Conservation (phyloP, 371 early-diverging fungal species). For the Haplosporangium sp. region DNA sequence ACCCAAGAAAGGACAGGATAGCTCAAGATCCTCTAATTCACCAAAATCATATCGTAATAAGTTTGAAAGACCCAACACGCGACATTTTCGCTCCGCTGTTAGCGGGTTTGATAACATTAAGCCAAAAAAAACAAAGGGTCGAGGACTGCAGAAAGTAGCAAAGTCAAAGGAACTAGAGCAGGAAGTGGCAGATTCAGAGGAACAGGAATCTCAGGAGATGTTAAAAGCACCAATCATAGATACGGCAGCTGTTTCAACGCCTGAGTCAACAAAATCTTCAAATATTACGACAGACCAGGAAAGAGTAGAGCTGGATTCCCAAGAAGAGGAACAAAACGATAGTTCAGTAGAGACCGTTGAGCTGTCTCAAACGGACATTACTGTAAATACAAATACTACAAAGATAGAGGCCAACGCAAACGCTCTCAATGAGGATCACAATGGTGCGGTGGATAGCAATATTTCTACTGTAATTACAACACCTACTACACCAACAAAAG, state of each 20-base stretch:
- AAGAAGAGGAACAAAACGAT: not conserved
- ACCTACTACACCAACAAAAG: not conserved
- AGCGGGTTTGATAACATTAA: not conserved
- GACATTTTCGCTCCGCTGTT: constrained; percentile 10
- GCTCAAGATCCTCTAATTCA: constrained; percentile 13
- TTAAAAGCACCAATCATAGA: not conserved
- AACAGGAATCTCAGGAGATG: too few relatives aligned
- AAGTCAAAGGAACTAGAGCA: not conserved
- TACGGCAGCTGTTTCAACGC: not conserved
- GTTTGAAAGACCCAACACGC: constrained; percentile 30
- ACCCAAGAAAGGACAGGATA: constrained; percentile 12
- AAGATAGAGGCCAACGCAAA: not conserved
- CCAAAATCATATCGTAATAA: constrained; percentile 8
- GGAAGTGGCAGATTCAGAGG: too few relatives aligned
- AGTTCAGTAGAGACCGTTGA: not conserved
- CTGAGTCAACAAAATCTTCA: not conserved
- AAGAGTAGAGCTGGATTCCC: not conserved
- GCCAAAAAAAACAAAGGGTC: not conserved
- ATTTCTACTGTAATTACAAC: not conserved
- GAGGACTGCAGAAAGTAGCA: not conserved
- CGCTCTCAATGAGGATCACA: not conserved
- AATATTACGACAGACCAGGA: not conserved
- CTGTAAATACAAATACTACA: not conserved
- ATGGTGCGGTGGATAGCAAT: not conserved
- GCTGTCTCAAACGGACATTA: not conserved